These are phyloP conservation scores for Rhinocladiella mackenziei DNA, from an alignment of 2,329 filamentous ascomycete genomes.

Conservation along the genomic window DNA sequence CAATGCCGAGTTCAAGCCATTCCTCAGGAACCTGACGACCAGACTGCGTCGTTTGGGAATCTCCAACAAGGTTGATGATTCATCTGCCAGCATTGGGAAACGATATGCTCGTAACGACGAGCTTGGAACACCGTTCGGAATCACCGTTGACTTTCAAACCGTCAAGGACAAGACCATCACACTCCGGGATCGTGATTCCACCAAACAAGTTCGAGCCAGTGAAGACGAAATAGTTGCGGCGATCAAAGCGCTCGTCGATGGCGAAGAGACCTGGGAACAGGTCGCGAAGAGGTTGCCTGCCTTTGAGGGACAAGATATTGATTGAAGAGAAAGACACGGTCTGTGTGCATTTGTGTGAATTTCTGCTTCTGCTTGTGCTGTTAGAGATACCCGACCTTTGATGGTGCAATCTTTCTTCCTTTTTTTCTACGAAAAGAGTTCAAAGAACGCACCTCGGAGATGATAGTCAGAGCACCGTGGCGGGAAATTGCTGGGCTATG, in stretches of 20 bases:
- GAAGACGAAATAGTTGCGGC: constrained; percentile 76
- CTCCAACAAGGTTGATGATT: constrained; percentile 83
- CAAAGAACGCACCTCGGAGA: constrained; percentile 24
- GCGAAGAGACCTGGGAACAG: constrained; percentile 64
- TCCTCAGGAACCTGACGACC: constrained; percentile 67
- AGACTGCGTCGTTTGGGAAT: constrained; percentile 72
- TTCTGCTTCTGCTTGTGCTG: constrained; percentile 6
- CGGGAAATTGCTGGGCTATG: constrained; percentile 27
- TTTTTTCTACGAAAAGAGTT: constrained; percentile 8
- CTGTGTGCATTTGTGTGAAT: constrained; percentile 1
- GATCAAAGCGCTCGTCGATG: constrained; percentile 60
- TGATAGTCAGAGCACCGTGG: constrained; percentile 27
- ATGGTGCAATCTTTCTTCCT: constrained; percentile 25
- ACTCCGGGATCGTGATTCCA: constrained; percentile 84
- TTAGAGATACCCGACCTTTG: constrained; percentile 23
- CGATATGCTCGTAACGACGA: constrained; percentile 94
- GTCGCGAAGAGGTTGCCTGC: constrained; percentile 73
- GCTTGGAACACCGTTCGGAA: constrained; percentile 86
- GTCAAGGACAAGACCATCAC: constrained; percentile 83
- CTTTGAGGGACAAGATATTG: constrained; percentile 70
- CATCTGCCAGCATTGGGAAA: constrained; percentile 88
- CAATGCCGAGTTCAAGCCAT: constrained; percentile 75
- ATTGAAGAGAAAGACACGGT: constrained; percentile 32
- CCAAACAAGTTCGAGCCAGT: constrained; percentile 80
- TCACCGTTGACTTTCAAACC: constrained; percentile 95